Evolutionary conservation across 1,284 basidiomycete genomes (phyloP), one percentile per base, ranked within the genome.

Genomic region (Exobasidium cylindrosporum): DNA sequence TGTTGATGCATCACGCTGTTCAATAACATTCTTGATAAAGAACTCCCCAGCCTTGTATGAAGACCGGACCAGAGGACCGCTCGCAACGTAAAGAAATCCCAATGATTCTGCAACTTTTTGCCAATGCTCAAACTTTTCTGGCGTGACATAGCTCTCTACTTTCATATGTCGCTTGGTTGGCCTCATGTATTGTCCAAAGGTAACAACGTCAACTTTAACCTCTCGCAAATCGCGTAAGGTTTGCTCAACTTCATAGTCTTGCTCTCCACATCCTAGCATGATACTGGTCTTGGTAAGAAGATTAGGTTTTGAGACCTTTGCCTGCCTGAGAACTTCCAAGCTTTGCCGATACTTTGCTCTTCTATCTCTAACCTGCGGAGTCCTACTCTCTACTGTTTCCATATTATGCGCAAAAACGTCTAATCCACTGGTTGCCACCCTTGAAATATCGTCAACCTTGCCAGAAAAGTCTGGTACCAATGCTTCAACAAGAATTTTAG

Each of bases 111-210:
- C 95, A 14, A 89, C 83, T 71, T 86, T 83, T 81, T 90, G 92
- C 95, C 95, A 99, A 63, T 86, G 83, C 61, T 91, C 89, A 75
- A 97, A 99, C 81, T 97, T 94, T 1, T 87, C 86, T 0, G 96
- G 96, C 65, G 90, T 86, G 17, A 98, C 92, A 76, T 99, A 99
- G 24, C 91, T 89, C 70, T 92, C 88, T 5, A 99, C 96, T 82
- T 97, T 98, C 96, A 99, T 98, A 81, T 98, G 96, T 32, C 89
- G 86, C 82, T 98, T 98, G 1, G 96, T 98, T 1, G 96, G 96
- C 50, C 96, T 88, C 96, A 99, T 98, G 82, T 99, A 99, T 83
- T 99, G 96, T 0, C 96, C 96, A 78, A 99, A 97, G 0, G 96
- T 99, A 31, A 99, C 94, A 7, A 99, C 95, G 78, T 98, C 94